Evolutionary conservation across 2,329 filamentous ascomycete species (phyloP).

Genomic region (Hypocrella siamensis): DNA sequence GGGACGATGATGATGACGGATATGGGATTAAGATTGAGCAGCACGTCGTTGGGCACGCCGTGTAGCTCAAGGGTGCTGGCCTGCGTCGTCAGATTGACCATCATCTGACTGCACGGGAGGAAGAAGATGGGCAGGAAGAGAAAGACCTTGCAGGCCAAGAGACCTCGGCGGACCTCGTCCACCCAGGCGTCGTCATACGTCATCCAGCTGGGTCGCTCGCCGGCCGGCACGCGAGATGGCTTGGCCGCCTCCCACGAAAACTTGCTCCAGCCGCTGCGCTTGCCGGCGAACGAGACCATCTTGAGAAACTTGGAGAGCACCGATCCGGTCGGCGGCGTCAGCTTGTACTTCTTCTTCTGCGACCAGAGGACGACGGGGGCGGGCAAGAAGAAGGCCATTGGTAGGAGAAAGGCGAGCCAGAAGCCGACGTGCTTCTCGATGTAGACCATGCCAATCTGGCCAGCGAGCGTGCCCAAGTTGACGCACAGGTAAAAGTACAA

Average conservation of each 20-base stretch:
- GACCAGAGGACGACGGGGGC: slow-evolving; percentile 46
- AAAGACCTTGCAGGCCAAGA: slow-evolving; percentile 56
- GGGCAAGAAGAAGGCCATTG: slow-evolving; percentile 46
- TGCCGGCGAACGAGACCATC: slow-evolving; percentile 44
- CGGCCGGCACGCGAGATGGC: slow-evolving; percentile 43
- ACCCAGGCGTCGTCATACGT: slow-evolving; percentile 75
- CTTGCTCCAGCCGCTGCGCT: slow-evolving; percentile 49
- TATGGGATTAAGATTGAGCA: slow-evolving; percentile 63
- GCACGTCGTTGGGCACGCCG: slow-evolving; percentile 62
- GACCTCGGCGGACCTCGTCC: slow-evolving; percentile 57
- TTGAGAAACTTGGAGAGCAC: slow-evolving; percentile 51
- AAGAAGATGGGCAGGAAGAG: slow-evolving; percentile 52
- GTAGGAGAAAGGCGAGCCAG: slow-evolving; percentile 55
- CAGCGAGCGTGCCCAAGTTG: slow-evolving; percentile 45
- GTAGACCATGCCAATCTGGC: slow-evolving; percentile 49
- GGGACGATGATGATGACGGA: slow-evolving; percentile 63
- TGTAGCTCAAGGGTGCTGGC: slow-evolving; percentile 50
- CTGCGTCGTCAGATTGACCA: slow-evolving; percentile 46
- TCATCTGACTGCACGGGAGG: slow-evolving; percentile 44
- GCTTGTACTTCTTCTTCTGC: slow-evolving; percentile 44
- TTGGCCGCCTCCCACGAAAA: slow-evolving; percentile 54
- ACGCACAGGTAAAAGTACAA: slow-evolving; percentile 43
- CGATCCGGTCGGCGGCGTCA: slow-evolving; percentile 53
- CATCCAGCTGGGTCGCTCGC: slow-evolving; percentile 54
- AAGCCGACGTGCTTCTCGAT: slow-evolving; percentile 64